Conservation (phyloP, 1,284 basidiomycete species). For the Dichomitus squalens region DNA sequence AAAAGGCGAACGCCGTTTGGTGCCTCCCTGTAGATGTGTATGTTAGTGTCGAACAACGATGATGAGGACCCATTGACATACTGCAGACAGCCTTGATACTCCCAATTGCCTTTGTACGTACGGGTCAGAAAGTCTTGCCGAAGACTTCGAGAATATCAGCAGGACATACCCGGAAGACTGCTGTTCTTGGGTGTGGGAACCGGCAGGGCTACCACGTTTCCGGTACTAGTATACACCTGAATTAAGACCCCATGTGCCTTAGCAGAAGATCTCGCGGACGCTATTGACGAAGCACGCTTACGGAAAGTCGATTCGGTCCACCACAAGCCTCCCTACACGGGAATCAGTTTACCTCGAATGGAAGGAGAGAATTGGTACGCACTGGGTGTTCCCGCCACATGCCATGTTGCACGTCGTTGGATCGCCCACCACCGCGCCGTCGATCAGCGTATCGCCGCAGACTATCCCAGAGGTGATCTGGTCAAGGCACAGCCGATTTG, state of each 20-base stretch:
- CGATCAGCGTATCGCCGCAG: constrained; percentile 62
- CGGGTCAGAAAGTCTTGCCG: background rate
- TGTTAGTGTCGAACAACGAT: background rate
- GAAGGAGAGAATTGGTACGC: constrained; percentile 26
- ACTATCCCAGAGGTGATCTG: constrained; percentile 38
- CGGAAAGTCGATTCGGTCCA: constrained; percentile 67
- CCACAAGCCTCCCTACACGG: constrained; percentile 64
- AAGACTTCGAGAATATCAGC: background rate
- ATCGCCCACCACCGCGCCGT: constrained; percentile 53
- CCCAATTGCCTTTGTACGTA: constrained; percentile 46
- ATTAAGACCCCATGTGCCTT: background rate
- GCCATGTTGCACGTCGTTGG: constrained; percentile 64
- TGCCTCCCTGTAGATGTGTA: constrained; percentile 32
- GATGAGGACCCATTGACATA: constrained; percentile 35
- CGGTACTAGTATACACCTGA: constrained; percentile 55
- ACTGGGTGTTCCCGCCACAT: constrained; percentile 68
- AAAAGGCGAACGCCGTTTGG: constrained; percentile 47
- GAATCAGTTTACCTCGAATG: constrained; percentile 5
- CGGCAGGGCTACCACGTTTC: constrained; percentile 54
- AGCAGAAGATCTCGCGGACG: constrained; percentile 8
- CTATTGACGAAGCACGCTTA: constrained; percentile 15
- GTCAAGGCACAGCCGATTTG: background rate
- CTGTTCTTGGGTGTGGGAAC: constrained; percentile 59
- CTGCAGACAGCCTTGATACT: constrained; percentile 68
- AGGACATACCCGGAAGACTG: constrained; percentile 44